Evolutionary conservation across 768 basidiomycete genomes (phyloP), one percentile per base, ranked within the genome.

Genomic region (Rhodosporidiobolus sp.): DNA sequence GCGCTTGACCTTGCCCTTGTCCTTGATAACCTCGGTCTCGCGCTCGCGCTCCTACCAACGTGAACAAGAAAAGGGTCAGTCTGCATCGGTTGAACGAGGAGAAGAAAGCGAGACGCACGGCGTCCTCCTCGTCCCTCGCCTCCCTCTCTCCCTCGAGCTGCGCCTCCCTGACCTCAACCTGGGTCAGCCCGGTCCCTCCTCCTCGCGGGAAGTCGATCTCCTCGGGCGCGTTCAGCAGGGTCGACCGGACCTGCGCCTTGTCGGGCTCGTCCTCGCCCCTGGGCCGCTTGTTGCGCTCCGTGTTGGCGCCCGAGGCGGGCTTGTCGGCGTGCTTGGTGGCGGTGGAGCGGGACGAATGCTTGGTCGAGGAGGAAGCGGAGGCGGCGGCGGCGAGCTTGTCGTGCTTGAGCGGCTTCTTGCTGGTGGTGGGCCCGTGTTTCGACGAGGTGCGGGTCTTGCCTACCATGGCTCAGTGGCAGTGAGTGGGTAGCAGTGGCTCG

Each of bases 131-230:
- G 26, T 14, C 86, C 77, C 94, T 86, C 0, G 91, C 93, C 80
- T 96, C 94, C 79, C 88, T 87, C 16, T 87, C 83, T 10, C 88
- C 95, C 80, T 98, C 95, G 32, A 89, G 88, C 63, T 89, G 87
- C 48, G 92, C 87, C 64, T 88, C 83, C 81, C 94, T 94, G 65
- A 93, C 88, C 81, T 99, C 94, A 12, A 92, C 82, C 45, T 93
- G 89, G 28, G 94, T 96, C 76, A 95, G 86, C 45, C 84, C 86
- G 1, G 92, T 90, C 63, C 95, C 95, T 35, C 95, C 95, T 35
- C 95, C 96, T 76, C 95, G 88, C 68, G 94, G 94, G 82, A 98
- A 99, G 59, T 77, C 76, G 59, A 76, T 74, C 72, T 78, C 77
- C 46, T 73, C 70, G 0, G 75, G 76, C 14, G 67, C 67, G 63